Evolutionary conservation across 108 stramenopile species (phyloP).

Genomic region (Pseudonitzschia pungens): DNA sequence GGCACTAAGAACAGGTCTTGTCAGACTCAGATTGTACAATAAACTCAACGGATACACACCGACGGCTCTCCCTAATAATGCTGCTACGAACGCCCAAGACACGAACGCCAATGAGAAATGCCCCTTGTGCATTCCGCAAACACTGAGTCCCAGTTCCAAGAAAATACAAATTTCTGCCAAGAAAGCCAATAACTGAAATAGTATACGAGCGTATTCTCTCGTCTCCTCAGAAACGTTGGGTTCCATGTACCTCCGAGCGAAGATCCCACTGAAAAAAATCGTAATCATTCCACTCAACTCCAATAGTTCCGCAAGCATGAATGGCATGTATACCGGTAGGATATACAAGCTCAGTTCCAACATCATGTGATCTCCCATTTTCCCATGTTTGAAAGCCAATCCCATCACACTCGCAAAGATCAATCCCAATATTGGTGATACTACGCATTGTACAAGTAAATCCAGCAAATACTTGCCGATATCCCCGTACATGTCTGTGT

Average conservation of each 20-base stretch:
- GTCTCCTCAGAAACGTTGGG: conserved; percentile 55
- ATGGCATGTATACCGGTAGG: conserved; percentile 69
- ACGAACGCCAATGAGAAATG: conserved; percentile 48
- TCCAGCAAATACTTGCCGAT: conserved; percentile 35
- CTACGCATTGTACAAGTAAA: conserved; percentile 55
- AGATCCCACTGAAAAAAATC: conserved; percentile 84
- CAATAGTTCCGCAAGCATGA: conserved; percentile 57
- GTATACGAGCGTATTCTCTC: conserved; percentile 28
- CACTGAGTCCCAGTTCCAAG: conserved; percentile 73
- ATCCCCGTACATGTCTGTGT: conserved; percentile 24
- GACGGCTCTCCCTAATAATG: conserved; percentile 63
- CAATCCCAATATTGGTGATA: conserved; percentile 58
- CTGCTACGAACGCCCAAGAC: conserved; percentile 49
- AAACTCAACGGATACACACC: conserved; percentile 59
- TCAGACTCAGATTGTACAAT: conserved; percentile 37
- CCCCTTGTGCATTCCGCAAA: conserved; percentile 41
- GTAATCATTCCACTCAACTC: conserved; percentile 80
- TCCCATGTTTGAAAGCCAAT: conserved; percentile 55
- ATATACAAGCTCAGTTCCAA: conserved; percentile 63
- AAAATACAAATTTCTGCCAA: conserved; percentile 81
- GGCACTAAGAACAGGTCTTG: neutral
- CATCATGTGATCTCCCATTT: conserved; percentile 34
- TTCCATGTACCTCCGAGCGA: conserved; percentile 50
- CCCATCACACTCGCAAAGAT: conserved; percentile 47
- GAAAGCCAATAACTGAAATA: conserved; percentile 59